These are phyloP conservation scores for Apophysomyces variabilis DNA, from an alignment of 371 early-diverging fungal genomes.

Conservation along the genomic window DNA sequence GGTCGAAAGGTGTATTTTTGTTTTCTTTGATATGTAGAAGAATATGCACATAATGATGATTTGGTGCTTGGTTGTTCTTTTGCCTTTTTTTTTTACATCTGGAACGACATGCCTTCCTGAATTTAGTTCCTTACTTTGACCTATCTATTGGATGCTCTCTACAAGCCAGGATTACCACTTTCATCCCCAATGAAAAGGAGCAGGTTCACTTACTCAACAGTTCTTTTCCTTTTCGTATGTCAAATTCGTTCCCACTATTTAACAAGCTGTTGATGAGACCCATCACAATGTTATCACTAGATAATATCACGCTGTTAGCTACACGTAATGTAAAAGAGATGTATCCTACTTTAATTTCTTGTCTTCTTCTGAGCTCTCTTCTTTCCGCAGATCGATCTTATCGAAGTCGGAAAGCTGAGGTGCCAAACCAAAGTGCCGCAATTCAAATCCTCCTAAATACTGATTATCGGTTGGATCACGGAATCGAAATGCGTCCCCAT, in stretches of 20 bases:
- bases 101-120: too few species aligned
- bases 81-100: too few species aligned
- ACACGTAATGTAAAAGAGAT: not conserved
- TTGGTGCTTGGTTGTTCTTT: too few species aligned
- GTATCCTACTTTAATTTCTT: conserved; percentile 20
- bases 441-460: conserved; percentile 29
- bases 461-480: conserved; percentile 28
- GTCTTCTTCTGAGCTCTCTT: conserved; percentile 24
- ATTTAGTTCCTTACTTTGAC: too few species aligned
- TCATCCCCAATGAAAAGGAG: too few species aligned
- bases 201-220: conserved; percentile 1
- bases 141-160: too few species aligned
- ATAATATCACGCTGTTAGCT: conserved; percentile 1
- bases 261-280: conserved; percentile 27
- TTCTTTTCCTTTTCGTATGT: conserved; percentile 20
- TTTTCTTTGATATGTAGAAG: not conserved
- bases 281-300: conserved; percentile 23
- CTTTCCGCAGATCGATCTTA: conserved; percentile 24
- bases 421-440: conserved; percentile 25
- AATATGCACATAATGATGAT: too few species aligned
- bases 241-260: conserved; percentile 21
- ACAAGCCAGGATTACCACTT: too few species aligned
- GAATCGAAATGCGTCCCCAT: conserved; percentile 17
- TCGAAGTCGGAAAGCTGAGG: conserved; percentile 15
- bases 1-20: too few species aligned